Evolutionary conservation across 768 basidiomycete species (phyloP).

Genomic region (Termitomyces sp.): DNA sequence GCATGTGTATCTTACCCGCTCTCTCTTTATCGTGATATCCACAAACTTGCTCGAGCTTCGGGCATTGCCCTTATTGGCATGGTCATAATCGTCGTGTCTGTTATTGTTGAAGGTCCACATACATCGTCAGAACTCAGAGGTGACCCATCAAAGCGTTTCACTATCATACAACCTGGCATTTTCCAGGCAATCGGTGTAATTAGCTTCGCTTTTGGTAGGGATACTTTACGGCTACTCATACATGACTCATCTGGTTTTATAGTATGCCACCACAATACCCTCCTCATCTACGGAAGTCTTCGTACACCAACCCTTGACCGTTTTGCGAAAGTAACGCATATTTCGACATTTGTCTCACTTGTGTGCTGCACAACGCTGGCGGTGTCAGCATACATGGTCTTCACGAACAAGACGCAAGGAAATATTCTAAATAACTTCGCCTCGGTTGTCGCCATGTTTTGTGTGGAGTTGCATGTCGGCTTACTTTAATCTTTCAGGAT

Average conservation of each 20-base stretch:
- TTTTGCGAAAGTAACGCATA: constrained; percentile 88
- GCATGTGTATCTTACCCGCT: constrained; percentile 89
- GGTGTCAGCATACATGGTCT: constrained; percentile 79
- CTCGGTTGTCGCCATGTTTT: constrained; percentile 36
- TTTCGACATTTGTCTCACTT: constrained; percentile 81
- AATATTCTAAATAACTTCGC: constrained; percentile 97
- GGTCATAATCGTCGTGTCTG: constrained; percentile 85
- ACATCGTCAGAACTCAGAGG: constrained; percentile 73
- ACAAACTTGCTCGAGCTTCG: constrained; percentile 91
- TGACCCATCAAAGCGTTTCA: constrained; percentile 65
- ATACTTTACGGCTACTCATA: background rate
- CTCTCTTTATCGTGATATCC: constrained; percentile 94
- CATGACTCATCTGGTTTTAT: constrained; percentile 3
- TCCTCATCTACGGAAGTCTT: constrained; percentile 92
- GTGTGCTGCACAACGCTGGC: constrained; percentile 83
- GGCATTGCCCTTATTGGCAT: constrained; percentile 89
- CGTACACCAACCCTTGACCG: constrained; percentile 91
- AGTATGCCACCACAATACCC: constrained; percentile 97
- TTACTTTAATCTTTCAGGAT: constrained; percentile 31
- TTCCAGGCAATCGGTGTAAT: constrained; percentile 98
- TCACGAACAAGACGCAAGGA: constrained; percentile 90
- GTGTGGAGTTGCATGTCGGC: background rate
- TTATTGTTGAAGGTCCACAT: constrained; percentile 77
- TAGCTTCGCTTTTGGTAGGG: constrained; percentile 76
- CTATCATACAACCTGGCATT: constrained; percentile 71